Evolutionary conservation across 2,329 filamentous ascomycete species (phyloP), one percentile per base, ranked within the genome.

Genomic region (Pyrenochaeta sp.): DNA sequence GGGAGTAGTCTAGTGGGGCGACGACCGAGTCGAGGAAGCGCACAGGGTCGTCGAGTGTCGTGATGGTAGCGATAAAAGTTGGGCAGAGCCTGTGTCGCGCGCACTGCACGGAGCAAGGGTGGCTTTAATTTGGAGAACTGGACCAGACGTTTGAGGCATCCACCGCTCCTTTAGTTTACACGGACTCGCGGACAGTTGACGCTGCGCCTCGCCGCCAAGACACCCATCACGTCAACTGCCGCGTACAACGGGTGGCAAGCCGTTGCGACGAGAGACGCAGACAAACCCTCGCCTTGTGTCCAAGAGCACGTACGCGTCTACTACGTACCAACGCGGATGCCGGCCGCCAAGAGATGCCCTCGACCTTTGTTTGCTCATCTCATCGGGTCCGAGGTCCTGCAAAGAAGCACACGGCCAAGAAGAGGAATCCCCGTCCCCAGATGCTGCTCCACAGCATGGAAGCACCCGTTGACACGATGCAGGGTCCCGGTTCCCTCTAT

Each of bases 121-220:
- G 22, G 23, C 18, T 37, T 37, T 37, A 37, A 41, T 46, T 46
- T 48, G 36, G 44, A 40, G 44, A 39, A n/a, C 29, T 18, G n/a
- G 36, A 19, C 10, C 19, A 29, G n/a, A n/a, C n/a, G n/a, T 18
- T 23, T 43, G 37, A 55, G 48, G 51, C 51, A 41, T 29, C 28
- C 41, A 23, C 21, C 18, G 31, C 19, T 14, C 35, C 22, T 27
- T 5, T 11, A 27, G 11, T 28, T 41, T 23, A 29, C 36, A 37
- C 34, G 29, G 30, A 14, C 36, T 42, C 39, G 23, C 36, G 35
- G 39, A 39, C 34, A 29, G n/a, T n/a, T 27, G 31, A 37, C 31
- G 43, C 57, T 58, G 55, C 54, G 56, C 52, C 50, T 55, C 55
- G 34, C 21, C 47, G 56, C 57, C 59, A 60, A 60, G 57, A 44